Evolutionary conservation across 2,329 filamentous ascomycete species (phyloP), one percentile per base, ranked within the genome.

Genomic region (Fusarium anguioides): DNA sequence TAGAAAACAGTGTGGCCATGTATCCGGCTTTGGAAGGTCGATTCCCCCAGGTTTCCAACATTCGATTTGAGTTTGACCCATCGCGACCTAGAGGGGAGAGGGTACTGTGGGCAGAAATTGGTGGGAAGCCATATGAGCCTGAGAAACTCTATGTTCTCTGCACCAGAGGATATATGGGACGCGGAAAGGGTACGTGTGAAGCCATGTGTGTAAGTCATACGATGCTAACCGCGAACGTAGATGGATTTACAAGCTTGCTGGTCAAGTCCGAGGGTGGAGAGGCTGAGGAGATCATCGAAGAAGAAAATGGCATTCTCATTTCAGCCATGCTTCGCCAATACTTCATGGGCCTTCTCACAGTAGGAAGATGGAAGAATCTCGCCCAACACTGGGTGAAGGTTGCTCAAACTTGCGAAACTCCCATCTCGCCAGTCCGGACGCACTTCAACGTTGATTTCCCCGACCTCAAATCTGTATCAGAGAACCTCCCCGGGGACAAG

Each of bases 291-390:
- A 80, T 97, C 17, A 89, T 97, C 7, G 89, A 88, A 27, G 93
- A 97, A 73, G 94, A 97, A 75, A 94, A 92, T 69, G 94, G 94
- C 5, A 89, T 96, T 17, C 83, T 97, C 55, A 92, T 97, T 71
- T 94, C 91, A 46, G 92, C 91, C 74, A 89, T 97, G 76, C 83
- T 97, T 20, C 88, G 94, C 14, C 94, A 97, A 75, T 97, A 97
- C 78, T 97, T 97, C 78, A 91, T 97, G 85, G 91, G 89, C 8
- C 83, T 97, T 40, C 92, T 92, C 55, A 90, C 94, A 2, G 80
- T 97, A 24, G 92, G 93, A 18, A 87, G 88, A 72, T 97, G 94
- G 94, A 88, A 87, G 60, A 84, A 88, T 58, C 91, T 91, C 81
- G 86, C 89, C 15, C 81, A 84, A 2, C 89, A 93, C 75, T 96